Evolutionary conservation across 257 asterid species (phyloP), one percentile per base, ranked within the genome.

Genomic region (Paulownia fortunei): DNA sequence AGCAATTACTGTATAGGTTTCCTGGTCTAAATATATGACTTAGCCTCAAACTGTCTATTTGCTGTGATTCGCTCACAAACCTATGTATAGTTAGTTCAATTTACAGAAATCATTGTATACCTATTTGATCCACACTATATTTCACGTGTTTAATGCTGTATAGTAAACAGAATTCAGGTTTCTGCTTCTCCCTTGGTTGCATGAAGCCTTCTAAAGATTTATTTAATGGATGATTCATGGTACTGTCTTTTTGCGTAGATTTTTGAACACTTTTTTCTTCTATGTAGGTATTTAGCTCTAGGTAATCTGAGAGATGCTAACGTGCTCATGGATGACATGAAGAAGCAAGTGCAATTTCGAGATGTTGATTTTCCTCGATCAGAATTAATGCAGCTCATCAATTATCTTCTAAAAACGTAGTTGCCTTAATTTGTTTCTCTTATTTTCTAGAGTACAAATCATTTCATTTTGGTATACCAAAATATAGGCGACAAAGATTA

Each of bases 241-340:
- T 75, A 2, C 12, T 6, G 15, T 41, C 42, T 19, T 63, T 61
- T 27, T 62, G 63, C 54, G 18, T 63, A 12, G 21, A 78, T 51
- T n/a, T n/a, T n/a, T 42, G 54, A 76, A 26, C 36, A 19, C 52
- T 55, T 54, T 37, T 62, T 27, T 67, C 52, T 36, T 54, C 34
- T 11, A 19, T 32, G 21, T 79, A 96, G 98, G 99, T 92, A 93
- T 80, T 77, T 93, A 80, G 89, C 97, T 69, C 88, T 86, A 66
- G 98, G 99, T 69, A 96, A 92, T 88, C 82, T 96, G 77, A 87
- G 97, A 90, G 99, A 96, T 87, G 99, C 99, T 63, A 93, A 93
- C 80, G 79, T 72, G 80, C 91, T 92, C 42, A 81, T 90, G 91
- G 97, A 92, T 80, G 97, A 93, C 70, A 77, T 92, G 80, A 88